Percentiles rank a stretch among this genome's conserved stretches.
Evolutionary conservation across 2,329 filamentous ascomycete species (phyloP).

Genomic region (Zymoseptoria tritici): DNA sequence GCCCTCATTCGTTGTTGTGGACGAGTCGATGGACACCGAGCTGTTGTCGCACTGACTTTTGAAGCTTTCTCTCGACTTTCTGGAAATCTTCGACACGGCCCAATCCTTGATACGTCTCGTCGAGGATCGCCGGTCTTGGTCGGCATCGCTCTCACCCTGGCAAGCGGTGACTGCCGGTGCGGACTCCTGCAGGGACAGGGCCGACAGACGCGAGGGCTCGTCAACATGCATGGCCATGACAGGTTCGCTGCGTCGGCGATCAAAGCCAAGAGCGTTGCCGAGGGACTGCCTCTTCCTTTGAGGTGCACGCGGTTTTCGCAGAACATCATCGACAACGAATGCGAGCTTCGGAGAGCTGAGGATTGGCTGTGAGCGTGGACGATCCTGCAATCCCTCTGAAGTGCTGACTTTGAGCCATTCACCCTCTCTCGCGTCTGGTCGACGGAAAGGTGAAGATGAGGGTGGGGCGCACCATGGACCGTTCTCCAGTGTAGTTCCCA

Average conservation of each 20-base stretch:
- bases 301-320: slow-evolving; percentile 13
- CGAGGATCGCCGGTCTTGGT: slow-evolving; percentile 21
- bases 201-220: slow-evolving; percentile 23
- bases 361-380: slow-evolving; percentile 19
- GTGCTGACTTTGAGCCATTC: slow-evolving; percentile 25
- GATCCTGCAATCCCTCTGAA: slow-evolving; percentile 11
- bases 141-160: slow-evolving; percentile 5
- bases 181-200: slow-evolving; percentile 27
- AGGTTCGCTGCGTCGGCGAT: slow-evolving; percentile 40
- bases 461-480: slow-evolving; percentile 53
- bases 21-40: background rate
- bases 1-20: background rate
- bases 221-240: slow-evolving; percentile 22
- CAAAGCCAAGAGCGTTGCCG: slow-evolving; percentile 54
- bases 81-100: slow-evolving; percentile 51
- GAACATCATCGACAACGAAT: slow-evolving; percentile 9
- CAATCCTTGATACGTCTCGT: slow-evolving; percentile 65
- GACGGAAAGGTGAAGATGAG: slow-evolving; percentile 20
- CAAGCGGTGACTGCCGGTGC: slow-evolving; percentile 1
- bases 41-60: background rate
- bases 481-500: slow-evolving; percentile 36
- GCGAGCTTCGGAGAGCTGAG: slow-evolving; percentile 6
- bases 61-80: slow-evolving; percentile 14
- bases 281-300: slow-evolving; percentile 58
- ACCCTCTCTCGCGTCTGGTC: slow-evolving; percentile 26